Evolutionary conservation across 2,329 filamentous ascomycete genomes (phyloP).

Genomic region (Aspergillus pseudoglaucus): DNA sequence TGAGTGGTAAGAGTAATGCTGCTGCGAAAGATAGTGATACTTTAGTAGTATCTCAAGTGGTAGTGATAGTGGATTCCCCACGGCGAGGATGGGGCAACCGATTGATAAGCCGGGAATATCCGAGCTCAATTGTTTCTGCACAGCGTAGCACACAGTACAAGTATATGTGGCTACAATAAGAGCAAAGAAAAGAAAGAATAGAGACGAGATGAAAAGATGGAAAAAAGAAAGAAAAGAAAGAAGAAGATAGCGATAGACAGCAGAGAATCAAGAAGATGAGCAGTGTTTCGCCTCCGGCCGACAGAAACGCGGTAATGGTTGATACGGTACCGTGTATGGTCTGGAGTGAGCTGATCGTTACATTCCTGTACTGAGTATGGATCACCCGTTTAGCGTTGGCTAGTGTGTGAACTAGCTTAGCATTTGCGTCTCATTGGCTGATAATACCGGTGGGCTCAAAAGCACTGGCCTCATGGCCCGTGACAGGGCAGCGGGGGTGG

Average conservation of each 20-base stretch:
- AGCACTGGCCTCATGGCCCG: conserved; percentile 13
- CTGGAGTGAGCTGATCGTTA: background rate
- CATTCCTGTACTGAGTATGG: background rate
- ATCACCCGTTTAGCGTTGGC: background rate
- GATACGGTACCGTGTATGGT: background rate
- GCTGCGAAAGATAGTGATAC: background rate
- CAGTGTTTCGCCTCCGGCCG: background rate
- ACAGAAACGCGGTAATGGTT: background rate
- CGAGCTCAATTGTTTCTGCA: background rate
- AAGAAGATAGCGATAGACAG: conserved; percentile 1
- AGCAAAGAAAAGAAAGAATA: background rate
- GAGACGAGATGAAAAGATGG: background rate
- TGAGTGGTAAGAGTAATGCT: background rate
- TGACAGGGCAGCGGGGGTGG: conserved; percentile 13
- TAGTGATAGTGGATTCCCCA: background rate
- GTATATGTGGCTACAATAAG: background rate
- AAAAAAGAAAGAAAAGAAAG: background rate
- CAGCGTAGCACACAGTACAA: too few species aligned
- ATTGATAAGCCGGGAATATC: conserved; percentile 2
- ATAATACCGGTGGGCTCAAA: background rate
- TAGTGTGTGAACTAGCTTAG: background rate
- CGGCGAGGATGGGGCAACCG: background rate
- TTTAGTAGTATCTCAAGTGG: background rate
- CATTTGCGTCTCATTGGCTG: background rate
- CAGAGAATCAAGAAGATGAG: background rate